Evolutionary conservation across 176 grass and related monocot species (phyloP).

Genomic region (Ensete ventricosum): DNA sequence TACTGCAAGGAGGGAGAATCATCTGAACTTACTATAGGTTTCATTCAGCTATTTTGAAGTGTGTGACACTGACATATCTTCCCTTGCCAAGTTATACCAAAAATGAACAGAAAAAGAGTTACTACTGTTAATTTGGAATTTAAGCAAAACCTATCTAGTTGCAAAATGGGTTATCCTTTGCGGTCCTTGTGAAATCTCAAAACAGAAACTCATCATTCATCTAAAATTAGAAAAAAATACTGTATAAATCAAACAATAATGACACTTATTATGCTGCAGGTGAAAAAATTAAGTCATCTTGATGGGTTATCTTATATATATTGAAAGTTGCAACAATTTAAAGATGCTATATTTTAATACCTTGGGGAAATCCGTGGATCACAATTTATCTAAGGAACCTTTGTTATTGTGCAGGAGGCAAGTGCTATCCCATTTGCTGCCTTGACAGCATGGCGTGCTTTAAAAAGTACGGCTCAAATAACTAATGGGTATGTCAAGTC

Average conservation of each 20-base stretch:
- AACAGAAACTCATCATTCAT: neutral
- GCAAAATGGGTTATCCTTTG: too few species aligned
- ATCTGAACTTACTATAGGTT: too few species aligned
- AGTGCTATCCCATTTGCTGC: constrained; percentile 96
- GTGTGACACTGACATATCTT: neutral
- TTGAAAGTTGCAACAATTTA: too few species aligned
- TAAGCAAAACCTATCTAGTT: too few species aligned
- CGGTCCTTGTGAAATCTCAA: too few species aligned
- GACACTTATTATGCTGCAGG: neutral
- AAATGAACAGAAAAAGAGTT: too few species aligned
- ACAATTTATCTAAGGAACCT: neutral
- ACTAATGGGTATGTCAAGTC: constrained; percentile 59
- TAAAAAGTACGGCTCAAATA: constrained; percentile 75
- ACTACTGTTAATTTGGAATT: too few species aligned
- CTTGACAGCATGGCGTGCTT: constrained; percentile 93
- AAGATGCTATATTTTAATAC: neutral
- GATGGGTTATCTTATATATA: neutral
- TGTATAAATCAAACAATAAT: neutral
- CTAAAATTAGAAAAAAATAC: neutral
- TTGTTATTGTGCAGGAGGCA: constrained; percentile 50
- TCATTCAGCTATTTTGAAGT: neutral
- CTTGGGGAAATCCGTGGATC: neutral
- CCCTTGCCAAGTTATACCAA: too few species aligned
- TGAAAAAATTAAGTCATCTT: neutral
- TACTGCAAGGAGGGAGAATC: neutral